Base-by-base conservation (phyloP, 176 grass and related monocot genomes). In the Bolboschoenus planiculmis region DNA sequence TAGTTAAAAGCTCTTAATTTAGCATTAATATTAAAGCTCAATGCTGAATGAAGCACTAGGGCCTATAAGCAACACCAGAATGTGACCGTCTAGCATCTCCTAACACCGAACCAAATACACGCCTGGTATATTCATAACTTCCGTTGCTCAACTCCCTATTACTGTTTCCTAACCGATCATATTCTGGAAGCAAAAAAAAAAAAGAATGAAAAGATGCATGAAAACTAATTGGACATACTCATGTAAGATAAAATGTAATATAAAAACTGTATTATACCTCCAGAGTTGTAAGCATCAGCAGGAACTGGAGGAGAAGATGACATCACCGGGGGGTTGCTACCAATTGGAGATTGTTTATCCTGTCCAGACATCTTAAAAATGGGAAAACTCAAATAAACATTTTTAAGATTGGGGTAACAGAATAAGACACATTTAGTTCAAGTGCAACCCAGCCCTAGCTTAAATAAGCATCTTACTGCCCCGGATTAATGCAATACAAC, bases 291-390 rank as follows among this genome's bases (percentile, higher is more conserved):
- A 80, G 83, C 85, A 15, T 91, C 83, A 56, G 85, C 60, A 81
- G 57, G 70, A 66, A 58, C 78, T 63, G 85, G 78, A 72, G 93
- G 18, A 87, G 88, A 64, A 72, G 71, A 87, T 85, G 84, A 79
- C 87, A 78, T 89, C 83, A 86, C 66, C 78, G 77, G 87, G 81
- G 46, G 53, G 78, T 44, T 86, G 66, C 75, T 91, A 13, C 46
- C 80, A 85, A 85, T 91, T 84, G 87, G 86, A 50, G 87, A 84
- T 4, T 83, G 65, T 64, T 90, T 98, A 84, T 98, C 95, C 88
- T 98, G 92, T 77, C 95, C 92, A 70, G 92, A 98, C 27, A 98
- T 95, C 95, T 97, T 87, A 82, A 66, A 35, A 86, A 91, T 67
- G 34, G 72, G 34, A 47, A 30, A 8, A 31, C 79, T 43, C 58